Conservation (phyloP, 139 green algal species). For the Chlamydomonas eustigma region DNA sequence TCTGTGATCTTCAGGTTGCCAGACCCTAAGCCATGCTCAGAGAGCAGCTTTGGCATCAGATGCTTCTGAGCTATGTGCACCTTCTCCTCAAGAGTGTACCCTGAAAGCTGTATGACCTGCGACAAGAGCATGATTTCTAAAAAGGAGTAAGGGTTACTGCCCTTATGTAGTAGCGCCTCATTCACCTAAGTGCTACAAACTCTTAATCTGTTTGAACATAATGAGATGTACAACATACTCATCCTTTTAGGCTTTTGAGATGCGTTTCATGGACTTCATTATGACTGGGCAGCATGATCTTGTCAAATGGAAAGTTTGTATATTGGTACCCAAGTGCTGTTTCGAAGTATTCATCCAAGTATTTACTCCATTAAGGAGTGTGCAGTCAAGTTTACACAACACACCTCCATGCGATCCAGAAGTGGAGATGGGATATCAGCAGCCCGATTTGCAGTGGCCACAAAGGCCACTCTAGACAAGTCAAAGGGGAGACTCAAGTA, state of each 20-base stretch:
- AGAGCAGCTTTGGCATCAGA: constrained; percentile 60
- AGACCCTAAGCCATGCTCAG: constrained; percentile 56
- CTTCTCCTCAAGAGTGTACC: constrained; percentile 78
- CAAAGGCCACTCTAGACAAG: constrained; percentile 85
- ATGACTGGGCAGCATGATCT: no score
- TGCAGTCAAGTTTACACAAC: constrained; percentile 29
- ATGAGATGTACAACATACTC: no score
- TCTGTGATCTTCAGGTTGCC: constrained; percentile 18
- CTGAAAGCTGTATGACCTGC: constrained; percentile 45
- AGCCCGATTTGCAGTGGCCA: constrained; percentile 69
- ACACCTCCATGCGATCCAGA: constrained; percentile 88
- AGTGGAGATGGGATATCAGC: constrained; percentile 80
- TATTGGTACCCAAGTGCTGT: no score
- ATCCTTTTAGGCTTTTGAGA: no score
- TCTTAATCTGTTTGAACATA: no score
- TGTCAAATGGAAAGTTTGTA: no score
- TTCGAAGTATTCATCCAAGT: no score
- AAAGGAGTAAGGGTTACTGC: no score
- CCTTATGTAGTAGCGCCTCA: no score
- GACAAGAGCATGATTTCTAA: not conserved
- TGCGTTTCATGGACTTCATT: no score
- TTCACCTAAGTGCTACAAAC: no score
- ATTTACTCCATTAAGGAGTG: no score
- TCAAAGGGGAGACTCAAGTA: constrained; percentile 95
- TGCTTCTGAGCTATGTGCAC: constrained; percentile 81